Evolutionary conservation across 306 rosid genomes (phyloP).

Genomic region (Pachyrhizus erosus): DNA sequence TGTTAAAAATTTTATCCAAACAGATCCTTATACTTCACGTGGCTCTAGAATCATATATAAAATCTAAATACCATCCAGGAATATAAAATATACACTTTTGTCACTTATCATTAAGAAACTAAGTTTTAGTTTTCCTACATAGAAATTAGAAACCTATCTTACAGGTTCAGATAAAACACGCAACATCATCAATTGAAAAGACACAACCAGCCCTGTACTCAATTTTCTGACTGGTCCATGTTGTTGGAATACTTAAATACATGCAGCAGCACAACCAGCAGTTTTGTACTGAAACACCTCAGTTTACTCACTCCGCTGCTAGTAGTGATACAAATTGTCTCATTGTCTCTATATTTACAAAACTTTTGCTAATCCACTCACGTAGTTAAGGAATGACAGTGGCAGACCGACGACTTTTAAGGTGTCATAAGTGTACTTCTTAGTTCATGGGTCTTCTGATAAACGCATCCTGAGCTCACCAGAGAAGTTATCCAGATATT

Average conservation of each 20-base stretch:
- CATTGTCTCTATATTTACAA: constrained; percentile 8
- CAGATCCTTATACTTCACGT: no score
- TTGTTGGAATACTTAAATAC: constrained; percentile 17
- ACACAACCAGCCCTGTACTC: not conserved
- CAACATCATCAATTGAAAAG: constrained; percentile 19
- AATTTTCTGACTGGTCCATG: constrained; percentile 1
- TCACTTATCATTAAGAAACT: not conserved
- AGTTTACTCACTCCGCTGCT: constrained; percentile 3
- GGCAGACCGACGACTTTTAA: not conserved
- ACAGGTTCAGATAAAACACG: constrained; percentile 24
- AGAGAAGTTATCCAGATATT: constrained; percentile 86
- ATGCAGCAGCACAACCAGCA: constrained; percentile 21
- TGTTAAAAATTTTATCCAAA: no score
- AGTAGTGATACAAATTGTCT: constrained; percentile 9
- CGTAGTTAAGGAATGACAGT: no score
- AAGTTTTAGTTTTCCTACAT: constrained; percentile 7
- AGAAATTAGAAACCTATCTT: constrained; percentile 10
- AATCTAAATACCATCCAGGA: constrained; percentile 4
- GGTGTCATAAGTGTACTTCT: constrained; percentile 58
- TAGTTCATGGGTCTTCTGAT: constrained; percentile 56
- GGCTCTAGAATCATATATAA: constrained; percentile 10
- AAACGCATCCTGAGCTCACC: constrained; percentile 66
- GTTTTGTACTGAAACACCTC: constrained; percentile 18
- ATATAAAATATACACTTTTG: not conserved
- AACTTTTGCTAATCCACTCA: constrained; percentile 1